Conservation (phyloP, 2,329 filamentous ascomycete species). For the Gremmenia infestans region DNA sequence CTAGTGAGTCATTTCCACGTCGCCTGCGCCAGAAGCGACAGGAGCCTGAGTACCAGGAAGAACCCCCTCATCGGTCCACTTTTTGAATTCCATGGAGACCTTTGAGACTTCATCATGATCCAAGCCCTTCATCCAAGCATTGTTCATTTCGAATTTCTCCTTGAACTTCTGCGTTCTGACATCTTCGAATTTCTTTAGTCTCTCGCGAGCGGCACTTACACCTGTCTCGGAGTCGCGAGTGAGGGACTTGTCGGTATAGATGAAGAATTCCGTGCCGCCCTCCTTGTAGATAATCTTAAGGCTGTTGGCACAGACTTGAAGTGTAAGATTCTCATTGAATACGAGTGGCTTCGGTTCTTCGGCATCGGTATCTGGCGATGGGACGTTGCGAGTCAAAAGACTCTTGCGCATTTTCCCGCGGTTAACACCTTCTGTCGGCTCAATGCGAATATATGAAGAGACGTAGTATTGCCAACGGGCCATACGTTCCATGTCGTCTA, state of each 20-base stretch:
- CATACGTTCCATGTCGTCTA: constrained; percentile 78
- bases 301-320: constrained; percentile 71
- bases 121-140: constrained; percentile 44
- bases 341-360: constrained; percentile 54
- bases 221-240: constrained; percentile 34
- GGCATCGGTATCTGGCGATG: constrained; percentile 54
- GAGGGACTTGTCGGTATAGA: constrained; percentile 45
- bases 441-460: constrained; percentile 81
- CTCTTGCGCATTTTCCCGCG: constrained; percentile 61
- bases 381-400: constrained; percentile 67
- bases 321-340: constrained; percentile 62
- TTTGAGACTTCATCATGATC: constrained; percentile 45
- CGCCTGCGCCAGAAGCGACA: constrained; percentile 1
- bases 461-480: constrained; percentile 94
- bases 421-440: constrained; percentile 77
- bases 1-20: constrained; percentile 8
- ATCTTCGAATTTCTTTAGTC: constrained; percentile 32
- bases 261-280: constrained; percentile 63
- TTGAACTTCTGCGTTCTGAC: constrained; percentile 41
- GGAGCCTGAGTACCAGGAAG: constrained; percentile 12
- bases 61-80: constrained; percentile 37
- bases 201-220: constrained; percentile 26
- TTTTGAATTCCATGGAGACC: constrained; percentile 41
- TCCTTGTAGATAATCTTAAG: constrained; percentile 76
- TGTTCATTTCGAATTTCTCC: constrained; percentile 49